Evolutionary conservation across 257 asterid genomes (phyloP).

Genomic region (Verbena officinalis): DNA sequence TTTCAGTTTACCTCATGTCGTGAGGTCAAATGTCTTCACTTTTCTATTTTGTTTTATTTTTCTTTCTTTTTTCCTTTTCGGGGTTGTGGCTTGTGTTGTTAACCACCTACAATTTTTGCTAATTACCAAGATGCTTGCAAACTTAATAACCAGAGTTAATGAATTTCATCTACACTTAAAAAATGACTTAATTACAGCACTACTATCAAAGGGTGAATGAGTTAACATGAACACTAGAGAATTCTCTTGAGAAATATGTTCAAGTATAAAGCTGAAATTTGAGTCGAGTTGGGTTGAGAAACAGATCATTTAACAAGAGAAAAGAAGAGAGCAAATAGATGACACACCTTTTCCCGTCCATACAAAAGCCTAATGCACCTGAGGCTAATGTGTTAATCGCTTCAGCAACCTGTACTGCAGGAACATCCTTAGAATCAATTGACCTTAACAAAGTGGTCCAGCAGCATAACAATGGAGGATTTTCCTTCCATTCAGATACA

Average conservation of each 20-base stretch:
- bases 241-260: too few species aligned
- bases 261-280: slow-evolving; percentile 4
- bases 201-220: too few species aligned
- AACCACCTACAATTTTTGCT: background rate
- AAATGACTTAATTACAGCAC: too few species aligned
- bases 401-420: slow-evolving; percentile 48
- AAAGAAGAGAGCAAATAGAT: slow-evolving; percentile 22
- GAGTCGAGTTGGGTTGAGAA: slow-evolving; percentile 15
- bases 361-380: slow-evolving; percentile 73
- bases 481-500: slow-evolving; percentile 65
- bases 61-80: background rate
- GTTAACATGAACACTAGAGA: too few species aligned
- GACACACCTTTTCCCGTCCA: slow-evolving; percentile 64
- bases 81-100: background rate
- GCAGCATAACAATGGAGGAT: slow-evolving; percentile 80
- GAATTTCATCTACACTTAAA: too few species aligned
- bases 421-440: slow-evolving; percentile 57
- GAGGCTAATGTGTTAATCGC: slow-evolving; percentile 63
- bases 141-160: too few species aligned
- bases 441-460: slow-evolving; percentile 60
- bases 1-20: too few species aligned
- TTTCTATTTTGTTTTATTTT: background rate
- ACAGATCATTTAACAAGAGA: slow-evolving; percentile 19
- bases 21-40: too few species aligned
- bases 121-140: too few species aligned